Evolutionary conservation across 306 rosid species (phyloP), one percentile per base, ranked within the genome.

Genomic region (Amphicarpaea edgeworthii): DNA sequence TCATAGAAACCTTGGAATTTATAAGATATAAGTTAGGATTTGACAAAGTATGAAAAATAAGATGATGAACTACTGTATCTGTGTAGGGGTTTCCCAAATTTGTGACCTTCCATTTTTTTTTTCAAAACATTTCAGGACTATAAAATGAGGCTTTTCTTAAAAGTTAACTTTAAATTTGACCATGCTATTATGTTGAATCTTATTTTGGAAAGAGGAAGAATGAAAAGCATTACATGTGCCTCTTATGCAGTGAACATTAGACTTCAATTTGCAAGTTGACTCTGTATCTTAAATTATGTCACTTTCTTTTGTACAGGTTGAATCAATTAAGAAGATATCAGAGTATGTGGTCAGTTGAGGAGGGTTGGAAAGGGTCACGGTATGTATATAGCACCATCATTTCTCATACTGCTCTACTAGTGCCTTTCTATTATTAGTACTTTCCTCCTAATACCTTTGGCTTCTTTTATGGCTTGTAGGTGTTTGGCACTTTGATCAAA

Each of bases 401-500:
- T 28, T 28, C 32, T 28, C 1, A 28, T 0, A 28, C 32, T 28
- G 32, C 4, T 28, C 32, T 5, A 28, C 34, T 16, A 21, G 5
- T 26, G 30, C 60, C 62, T 34, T 59, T 50, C 28, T 24, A 68
- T 72, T 20, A 30, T 10, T 19, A 17, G 15, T 32, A 47, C 8
- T 45, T 20, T 69, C 61, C 47, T 58, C 12, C 38, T 23, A 23
- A 26, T 46, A 4, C 47, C 16, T 0, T 49, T 60, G 3, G 49
- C 63, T 59, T 80, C 62, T 61, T 46, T 41, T 49, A 28, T 3
- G 32, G 5, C 32, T 68, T 73, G 77, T 70, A 87, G 91, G 91
- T 77, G 85, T 82, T 38, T 87, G 91, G 88, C 91, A 87, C 78
- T 85, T 87, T 40, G 91, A 87, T 77, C 88, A 82, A 54, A 80